phyloP scores from a whole-genome alignment of 2,329 filamentous ascomycete genomes.

The Aspergillus puulaauensis region DNA sequence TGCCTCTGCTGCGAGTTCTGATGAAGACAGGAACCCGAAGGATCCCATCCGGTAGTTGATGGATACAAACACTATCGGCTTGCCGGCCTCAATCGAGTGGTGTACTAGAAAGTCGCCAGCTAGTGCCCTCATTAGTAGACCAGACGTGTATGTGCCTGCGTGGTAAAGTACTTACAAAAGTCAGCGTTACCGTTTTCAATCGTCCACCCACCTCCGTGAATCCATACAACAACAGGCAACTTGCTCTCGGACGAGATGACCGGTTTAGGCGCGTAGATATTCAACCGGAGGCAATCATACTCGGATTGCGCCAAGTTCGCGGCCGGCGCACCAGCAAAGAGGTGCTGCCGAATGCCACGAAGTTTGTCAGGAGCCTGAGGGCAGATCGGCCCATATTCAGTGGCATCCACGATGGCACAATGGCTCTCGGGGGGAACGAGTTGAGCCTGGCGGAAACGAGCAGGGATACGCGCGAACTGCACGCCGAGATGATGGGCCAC shows the following conservation, averaged over 20 bases:
- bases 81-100: neutral
- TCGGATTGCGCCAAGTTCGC: neutral
- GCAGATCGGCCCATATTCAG: neutral
- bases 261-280: neutral
- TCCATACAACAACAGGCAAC: constrained; percentile 2
- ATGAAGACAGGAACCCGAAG: neutral
- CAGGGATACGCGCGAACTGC: neutral
- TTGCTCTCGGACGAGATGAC: neutral
- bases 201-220: constrained; percentile 1
- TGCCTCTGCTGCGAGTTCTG: neutral
- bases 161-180: neutral
- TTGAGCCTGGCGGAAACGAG: neutral
- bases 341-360: neutral
- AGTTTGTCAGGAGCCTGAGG: neutral
- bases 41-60: constrained; percentile 5
- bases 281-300: neutral
- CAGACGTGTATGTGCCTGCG: no score
- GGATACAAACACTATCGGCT: constrained; percentile 2
- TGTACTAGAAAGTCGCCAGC: neutral
- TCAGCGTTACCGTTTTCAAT: constrained; percentile 1
- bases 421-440: neutral
- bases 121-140: no score
- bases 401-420: neutral
- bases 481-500: constrained; percentile 1
- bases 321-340: neutral